phyloP scores from a whole-genome alignment of 345 rosid species.

The Excoecaria agallocha region DNA sequence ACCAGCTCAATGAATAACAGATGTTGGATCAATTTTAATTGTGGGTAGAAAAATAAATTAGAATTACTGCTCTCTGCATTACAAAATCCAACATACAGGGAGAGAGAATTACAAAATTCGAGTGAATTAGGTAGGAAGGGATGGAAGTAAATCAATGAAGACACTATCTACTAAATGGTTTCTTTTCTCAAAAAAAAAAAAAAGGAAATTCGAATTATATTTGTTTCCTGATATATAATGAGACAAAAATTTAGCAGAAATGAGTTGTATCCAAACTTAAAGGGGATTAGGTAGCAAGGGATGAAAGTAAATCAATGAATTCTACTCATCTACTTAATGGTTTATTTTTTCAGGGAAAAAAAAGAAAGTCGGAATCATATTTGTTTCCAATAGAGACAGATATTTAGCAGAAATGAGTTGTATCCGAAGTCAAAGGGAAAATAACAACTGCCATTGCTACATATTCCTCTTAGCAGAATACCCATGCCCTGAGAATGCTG shows the following conservation, averaged over 20 bases:
- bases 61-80: neutral
- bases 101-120: neutral
- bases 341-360: neutral
- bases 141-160: neutral
- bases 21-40: neutral
- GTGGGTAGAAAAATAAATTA: neutral
- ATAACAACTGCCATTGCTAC: neutral
- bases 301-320: neutral
- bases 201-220: neutral
- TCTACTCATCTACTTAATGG: neutral
- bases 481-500: neutral
- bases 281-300: neutral
- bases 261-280: neutral
- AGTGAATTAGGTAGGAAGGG: neutral
- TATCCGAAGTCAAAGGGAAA: neutral
- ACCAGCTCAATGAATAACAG: neutral
- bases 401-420: neutral
- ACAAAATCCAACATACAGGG: neutral
- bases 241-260: neutral
- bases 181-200: neutral
- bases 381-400: neutral
- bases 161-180: neutral
- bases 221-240: neutral
- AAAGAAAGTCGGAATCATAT: neutral
- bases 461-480: neutral